These are phyloP conservation scores for Pseudocercospora fuligena DNA, from an alignment of 2,329 filamentous ascomycete genomes.

Conservation along the genomic window DNA sequence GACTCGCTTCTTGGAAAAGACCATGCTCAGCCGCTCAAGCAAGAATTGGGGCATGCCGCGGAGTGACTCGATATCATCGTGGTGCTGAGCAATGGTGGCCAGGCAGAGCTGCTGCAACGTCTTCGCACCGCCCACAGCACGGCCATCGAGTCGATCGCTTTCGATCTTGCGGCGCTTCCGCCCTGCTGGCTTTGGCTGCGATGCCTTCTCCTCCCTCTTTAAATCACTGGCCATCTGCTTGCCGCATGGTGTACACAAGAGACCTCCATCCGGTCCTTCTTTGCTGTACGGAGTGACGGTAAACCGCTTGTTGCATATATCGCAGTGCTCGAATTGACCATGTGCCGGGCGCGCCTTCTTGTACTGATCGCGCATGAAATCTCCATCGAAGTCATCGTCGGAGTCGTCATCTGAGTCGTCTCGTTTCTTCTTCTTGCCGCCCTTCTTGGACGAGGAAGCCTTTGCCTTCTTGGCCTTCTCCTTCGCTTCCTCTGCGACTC, in stretches of 20 bases:
- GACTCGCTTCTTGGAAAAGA: constrained; percentile 66
- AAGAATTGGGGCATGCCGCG: constrained; percentile 62
- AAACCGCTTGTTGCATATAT: constrained; percentile 82
- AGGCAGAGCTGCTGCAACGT: constrained; percentile 68
- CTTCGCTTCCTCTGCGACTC: constrained; percentile 56
- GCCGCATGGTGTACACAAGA: constrained; percentile 83
- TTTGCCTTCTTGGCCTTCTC: constrained; percentile 48
- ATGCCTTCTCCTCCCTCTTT: constrained; percentile 63
- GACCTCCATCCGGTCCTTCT: constrained; percentile 77
- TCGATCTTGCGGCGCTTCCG: constrained; percentile 75
- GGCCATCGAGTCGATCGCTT: constrained; percentile 82
- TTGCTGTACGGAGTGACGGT: constrained; percentile 91
- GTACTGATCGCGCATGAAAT: constrained; percentile 57
- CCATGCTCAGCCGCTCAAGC: constrained; percentile 64
- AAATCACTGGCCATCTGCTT: constrained; percentile 72
- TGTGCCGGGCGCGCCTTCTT: constrained; percentile 67
- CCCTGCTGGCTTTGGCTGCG: constrained; percentile 61
- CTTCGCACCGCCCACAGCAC: constrained; percentile 68
- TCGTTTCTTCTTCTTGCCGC: constrained; percentile 36
- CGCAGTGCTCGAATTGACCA: constrained; percentile 88
- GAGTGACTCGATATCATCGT: constrained; percentile 67
- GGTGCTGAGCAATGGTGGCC: constrained; percentile 66
- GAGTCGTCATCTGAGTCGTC: constrained; percentile 35
- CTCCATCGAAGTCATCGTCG: constrained; percentile 53
- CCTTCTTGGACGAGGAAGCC: constrained; percentile 48